These are phyloP conservation scores for Coemansia sp. DNA, from an alignment of 192 early-diverging fungal genomes.

Conservation along the genomic window DNA sequence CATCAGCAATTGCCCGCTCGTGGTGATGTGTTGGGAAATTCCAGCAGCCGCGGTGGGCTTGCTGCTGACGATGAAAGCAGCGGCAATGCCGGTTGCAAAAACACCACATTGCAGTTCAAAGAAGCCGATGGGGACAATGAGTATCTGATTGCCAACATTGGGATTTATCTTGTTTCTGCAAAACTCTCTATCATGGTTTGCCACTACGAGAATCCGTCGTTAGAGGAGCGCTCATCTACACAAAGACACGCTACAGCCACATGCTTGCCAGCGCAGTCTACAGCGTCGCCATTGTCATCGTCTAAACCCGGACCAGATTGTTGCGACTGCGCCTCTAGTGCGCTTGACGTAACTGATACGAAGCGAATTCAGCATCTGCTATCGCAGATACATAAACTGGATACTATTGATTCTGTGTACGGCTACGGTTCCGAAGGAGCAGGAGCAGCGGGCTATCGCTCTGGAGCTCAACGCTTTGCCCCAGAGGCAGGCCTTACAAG, in stretches of 20 bases:
- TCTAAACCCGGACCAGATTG: conserved; percentile 13
- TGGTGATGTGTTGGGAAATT: neutral
- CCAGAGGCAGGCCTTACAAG: neutral
- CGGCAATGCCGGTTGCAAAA: conserved; percentile 5
- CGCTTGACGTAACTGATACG: conserved; percentile 24
- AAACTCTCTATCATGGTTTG: conserved; percentile 44
- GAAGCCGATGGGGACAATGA: conserved; percentile 9
- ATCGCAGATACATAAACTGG: conserved; percentile 43
- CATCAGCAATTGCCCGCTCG: neutral
- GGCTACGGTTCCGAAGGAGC: neutral
- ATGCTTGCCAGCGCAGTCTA: neutral
- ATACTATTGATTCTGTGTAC: conserved; percentile 19
- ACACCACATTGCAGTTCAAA: neutral
- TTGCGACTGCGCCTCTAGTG: conserved; percentile 41
- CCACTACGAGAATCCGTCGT: conserved; percentile 42
- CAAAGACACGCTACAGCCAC: neutral
- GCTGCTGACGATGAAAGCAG: conserved; percentile 5
- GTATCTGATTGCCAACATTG: conserved; percentile 54
- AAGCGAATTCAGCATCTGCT: conserved; percentile 35
- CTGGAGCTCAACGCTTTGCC: conserved; percentile 1
- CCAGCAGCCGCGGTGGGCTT: conserved; percentile 1
- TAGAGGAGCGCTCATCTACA: conserved; percentile 13
- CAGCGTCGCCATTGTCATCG: conserved; percentile 6
- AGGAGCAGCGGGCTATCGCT: neutral
- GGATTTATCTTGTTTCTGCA: conserved; percentile 48